Percentiles rank a stretch among this genome's conserved stretches.
Evolutionary conservation across 2,329 filamentous ascomycete species (phyloP).

Genomic region (Trichoderma arundinaceum): DNA sequence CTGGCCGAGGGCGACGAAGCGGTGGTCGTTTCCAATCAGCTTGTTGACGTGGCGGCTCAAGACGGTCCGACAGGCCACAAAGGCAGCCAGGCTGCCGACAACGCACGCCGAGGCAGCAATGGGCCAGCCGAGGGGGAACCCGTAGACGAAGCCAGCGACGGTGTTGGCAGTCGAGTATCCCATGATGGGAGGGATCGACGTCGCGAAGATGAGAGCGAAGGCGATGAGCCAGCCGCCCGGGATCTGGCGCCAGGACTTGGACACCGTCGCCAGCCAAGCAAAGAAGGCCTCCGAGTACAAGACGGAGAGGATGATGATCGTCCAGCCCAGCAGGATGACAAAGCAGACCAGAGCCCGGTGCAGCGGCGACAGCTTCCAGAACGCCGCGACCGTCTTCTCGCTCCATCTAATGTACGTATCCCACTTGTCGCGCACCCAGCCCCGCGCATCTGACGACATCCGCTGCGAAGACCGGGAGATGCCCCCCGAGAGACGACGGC

Average conservation of each 20-base stretch:
- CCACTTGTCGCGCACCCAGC: constrained; percentile 51
- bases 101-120: constrained; percentile 81
- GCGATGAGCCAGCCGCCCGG: constrained; percentile 75
- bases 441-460: constrained; percentile 3
- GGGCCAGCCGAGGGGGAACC: constrained; percentile 73
- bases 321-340: constrained; percentile 55
- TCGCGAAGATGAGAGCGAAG: constrained; percentile 74
- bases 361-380: constrained; percentile 60
- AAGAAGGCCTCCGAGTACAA: constrained; percentile 84
- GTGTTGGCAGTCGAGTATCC: constrained; percentile 79
- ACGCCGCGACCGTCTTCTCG: constrained; percentile 54
- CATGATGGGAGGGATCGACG: constrained; percentile 85
- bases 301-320: constrained; percentile 70
- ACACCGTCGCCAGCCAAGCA: constrained; percentile 71
- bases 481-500: constrained; percentile 50
- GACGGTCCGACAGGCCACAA: constrained; percentile 79
- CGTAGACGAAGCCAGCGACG: constrained; percentile 61
- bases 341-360: constrained; percentile 65
- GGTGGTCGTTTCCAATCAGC: constrained; percentile 79
- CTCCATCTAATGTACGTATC: constrained; percentile 47
- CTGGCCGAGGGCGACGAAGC: constrained; percentile 86
- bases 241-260: constrained; percentile 76
- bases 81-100: constrained; percentile 76
- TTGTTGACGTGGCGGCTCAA: constrained; percentile 79
- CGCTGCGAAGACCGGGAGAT: constrained; percentile 25